These are phyloP conservation scores for Globisporangium cederbergense DNA, from an alignment of 352 stramenopile species.

Conservation along the genomic window DNA sequence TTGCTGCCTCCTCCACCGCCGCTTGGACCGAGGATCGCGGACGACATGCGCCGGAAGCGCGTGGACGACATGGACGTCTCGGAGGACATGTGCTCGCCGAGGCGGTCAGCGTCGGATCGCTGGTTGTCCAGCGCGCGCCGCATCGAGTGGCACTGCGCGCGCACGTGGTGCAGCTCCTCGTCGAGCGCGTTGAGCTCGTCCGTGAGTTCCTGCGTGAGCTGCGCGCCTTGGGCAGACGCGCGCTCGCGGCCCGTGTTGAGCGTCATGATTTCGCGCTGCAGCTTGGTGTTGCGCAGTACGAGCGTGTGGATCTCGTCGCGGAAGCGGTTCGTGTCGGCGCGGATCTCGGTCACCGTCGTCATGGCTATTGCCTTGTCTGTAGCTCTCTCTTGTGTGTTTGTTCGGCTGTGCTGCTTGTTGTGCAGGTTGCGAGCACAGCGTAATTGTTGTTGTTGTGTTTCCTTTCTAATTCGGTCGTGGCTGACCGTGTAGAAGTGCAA, in stretches of 20 bases:
- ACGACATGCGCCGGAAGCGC: constrained; percentile 21
- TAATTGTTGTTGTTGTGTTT: neutral
- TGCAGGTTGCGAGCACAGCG: neutral
- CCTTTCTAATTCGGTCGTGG: neutral
- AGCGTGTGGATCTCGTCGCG: constrained; percentile 54
- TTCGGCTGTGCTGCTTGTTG: neutral
- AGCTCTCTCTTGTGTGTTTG: neutral
- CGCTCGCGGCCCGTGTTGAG: constrained; percentile 47
- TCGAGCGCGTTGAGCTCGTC: constrained; percentile 43
- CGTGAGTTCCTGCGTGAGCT: constrained; percentile 42
- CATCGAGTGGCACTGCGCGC: constrained; percentile 43
- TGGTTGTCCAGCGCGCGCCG: constrained; percentile 24
- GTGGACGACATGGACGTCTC: constrained; percentile 19
- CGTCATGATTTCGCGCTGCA: constrained; percentile 60
- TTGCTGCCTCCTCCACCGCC: constrained; percentile 16
- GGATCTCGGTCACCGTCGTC: constrained; percentile 25
- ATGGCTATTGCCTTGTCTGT: neutral
- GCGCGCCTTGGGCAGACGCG: constrained; percentile 31
- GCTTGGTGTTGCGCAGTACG: constrained; percentile 53
- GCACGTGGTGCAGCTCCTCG: constrained; percentile 34
- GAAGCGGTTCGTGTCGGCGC: constrained; percentile 57
- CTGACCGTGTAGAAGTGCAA: neutral
- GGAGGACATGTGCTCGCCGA: constrained; percentile 14
- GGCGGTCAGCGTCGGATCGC: constrained; percentile 17
- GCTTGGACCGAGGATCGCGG: constrained; percentile 11